Base-by-base conservation (phyloP, 306 rosid species). In the Sicyos baderoa region DNA sequence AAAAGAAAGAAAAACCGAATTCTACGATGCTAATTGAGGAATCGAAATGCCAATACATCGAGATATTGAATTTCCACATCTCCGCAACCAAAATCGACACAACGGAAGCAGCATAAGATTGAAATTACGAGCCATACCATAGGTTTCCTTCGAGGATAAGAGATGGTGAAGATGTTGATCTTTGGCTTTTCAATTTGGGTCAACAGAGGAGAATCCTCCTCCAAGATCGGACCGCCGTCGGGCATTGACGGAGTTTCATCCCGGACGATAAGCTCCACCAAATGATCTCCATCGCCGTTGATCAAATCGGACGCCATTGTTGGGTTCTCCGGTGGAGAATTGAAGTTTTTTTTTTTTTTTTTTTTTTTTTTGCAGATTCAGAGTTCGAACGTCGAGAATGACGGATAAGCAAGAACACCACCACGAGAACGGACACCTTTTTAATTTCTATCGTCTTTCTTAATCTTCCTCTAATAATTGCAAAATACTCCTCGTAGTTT, bases 91-190 rank as follows among this genome's bases (percentile, higher is more conserved):
- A 69, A 69, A 69, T 69, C 5, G 7, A 22, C 16, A 50, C 40
- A 59, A 51, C 23, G 4, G 49, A 23, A 15, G 10, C n/a, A 35
- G 13, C 18, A 32, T 3, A 5, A 9, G 22, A 42, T 74, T 3
- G 9, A 27, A 68, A 23, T 7, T 10, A 10, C 4, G 17, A 65
- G 1, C 4, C 59, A 54, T 82, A 83, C 96, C 82, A 79, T 73
- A 16, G 91, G 77, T 47, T 74, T 83, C 78, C 73, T 76, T 35
- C 91, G 78, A 48, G 95, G 91, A 60, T 91, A 88, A 58, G 86
- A 76, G 74, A 84, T 75, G 42, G 88, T 88, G 83, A 91, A 91
- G 49, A 91, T 88, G 79, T 88, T 91, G 82, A 91, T 82, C 81
- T 85, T 91, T 9, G 97, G 93, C 74, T 78, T 76, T 77, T 83